Percentiles rank a stretch among this genome's conserved stretches.
These are phyloP conservation scores for Curvularia hawaiiensis DNA, from an alignment of 2,329 filamentous ascomycete species.

Conservation along the genomic window DNA sequence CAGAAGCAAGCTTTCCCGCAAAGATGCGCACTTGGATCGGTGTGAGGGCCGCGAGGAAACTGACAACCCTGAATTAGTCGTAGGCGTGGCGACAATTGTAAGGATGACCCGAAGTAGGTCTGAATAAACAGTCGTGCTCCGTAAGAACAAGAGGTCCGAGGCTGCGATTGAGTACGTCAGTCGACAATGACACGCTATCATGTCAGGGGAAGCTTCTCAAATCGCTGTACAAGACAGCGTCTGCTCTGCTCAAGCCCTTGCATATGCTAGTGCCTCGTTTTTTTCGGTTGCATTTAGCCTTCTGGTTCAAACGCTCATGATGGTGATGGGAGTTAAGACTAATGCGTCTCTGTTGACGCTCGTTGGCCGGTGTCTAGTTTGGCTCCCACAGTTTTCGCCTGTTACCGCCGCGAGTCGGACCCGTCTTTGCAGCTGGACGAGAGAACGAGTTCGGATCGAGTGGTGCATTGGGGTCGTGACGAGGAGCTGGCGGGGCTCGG, in stretches of 20 bases:
- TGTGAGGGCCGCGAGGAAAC: neutral
- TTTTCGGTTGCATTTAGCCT: slow-evolving; percentile 6
- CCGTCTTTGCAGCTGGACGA: slow-evolving; percentile 40
- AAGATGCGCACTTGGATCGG: neutral
- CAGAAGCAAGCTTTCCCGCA: neutral
- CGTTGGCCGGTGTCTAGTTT: slow-evolving; percentile 30
- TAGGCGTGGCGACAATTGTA: slow-evolving; percentile 10
- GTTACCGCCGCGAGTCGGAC: slow-evolving; percentile 40
- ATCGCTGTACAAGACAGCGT: slow-evolving; percentile 6
- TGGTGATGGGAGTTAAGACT: slow-evolving; percentile 7
- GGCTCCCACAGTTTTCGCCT: slow-evolving; percentile 49
- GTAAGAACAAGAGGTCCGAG: slow-evolving; percentile 2
- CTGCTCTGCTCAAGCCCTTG: slow-evolving; percentile 3
- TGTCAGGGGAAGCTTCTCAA: slow-evolving; percentile 1
- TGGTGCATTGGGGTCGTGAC: slow-evolving; percentile 44
- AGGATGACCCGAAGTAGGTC: slow-evolving; percentile 3
- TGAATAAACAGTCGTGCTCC: slow-evolving; percentile 4
- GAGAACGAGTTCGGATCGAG: slow-evolving; percentile 50
- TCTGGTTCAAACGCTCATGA: slow-evolving; percentile 2
- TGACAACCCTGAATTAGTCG: slow-evolving; percentile 3
- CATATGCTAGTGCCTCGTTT: slow-evolving; percentile 1
- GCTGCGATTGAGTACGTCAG: neutral
- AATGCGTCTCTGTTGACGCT: slow-evolving; percentile 17
- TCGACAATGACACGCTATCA: slow-evolving; percentile 3
- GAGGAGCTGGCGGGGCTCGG: slow-evolving; percentile 34